Evolutionary conservation across 164 flowering plant genomes (phyloP), one percentile per base, ranked within the genome.

Genomic region (Macadamia integrifolia): DNA sequence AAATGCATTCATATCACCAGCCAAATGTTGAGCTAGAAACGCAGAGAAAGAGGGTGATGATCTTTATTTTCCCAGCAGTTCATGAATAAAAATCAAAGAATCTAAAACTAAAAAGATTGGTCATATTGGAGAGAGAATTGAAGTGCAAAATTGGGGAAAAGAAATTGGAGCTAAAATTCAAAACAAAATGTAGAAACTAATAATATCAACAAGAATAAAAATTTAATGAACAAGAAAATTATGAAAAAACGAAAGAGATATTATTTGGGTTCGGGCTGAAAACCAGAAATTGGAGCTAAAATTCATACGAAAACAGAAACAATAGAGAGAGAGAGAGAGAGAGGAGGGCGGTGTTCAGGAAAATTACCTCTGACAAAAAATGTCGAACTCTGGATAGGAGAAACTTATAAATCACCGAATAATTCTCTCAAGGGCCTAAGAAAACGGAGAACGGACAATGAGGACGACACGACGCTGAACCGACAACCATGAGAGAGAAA

Each of bases 401-500:
- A 53, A 44, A 32, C 28, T 69, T 23, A 43, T 69, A 74, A 69
- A 49, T 61, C 66, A 69, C 66, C 69, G 69, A 63, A 59, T 61
- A 65, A 60, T 69, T 58, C 66, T 53, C 57, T 35, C 40, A 5
- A 5, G 40, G 10, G 53, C 18, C 57, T 53, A 53, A 53, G 50
- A 46, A 53, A 53, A 53, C n/a, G 57, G n/a, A 10, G 15, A 52
- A 23, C n/a, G 59, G 30, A 69, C 32, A 61, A 9, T 28, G 65
- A 62, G 72, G 72, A 28, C 28, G 61, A 31, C 60, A 60, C 66
- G 65, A 50, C 60, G 48, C 44, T 56, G 12, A 15, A 14, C 11
- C 53, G 8, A 14, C 11, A 1, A 49, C 53, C 3, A 14, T 8
- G 53, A 49, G 40, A 49, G 53, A 49, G 53, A 49, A 14, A 49